These are phyloP conservation scores for Pichia sp. DNA, from an alignment of 1,139 yeast species.

Conservation along the genomic window DNA sequence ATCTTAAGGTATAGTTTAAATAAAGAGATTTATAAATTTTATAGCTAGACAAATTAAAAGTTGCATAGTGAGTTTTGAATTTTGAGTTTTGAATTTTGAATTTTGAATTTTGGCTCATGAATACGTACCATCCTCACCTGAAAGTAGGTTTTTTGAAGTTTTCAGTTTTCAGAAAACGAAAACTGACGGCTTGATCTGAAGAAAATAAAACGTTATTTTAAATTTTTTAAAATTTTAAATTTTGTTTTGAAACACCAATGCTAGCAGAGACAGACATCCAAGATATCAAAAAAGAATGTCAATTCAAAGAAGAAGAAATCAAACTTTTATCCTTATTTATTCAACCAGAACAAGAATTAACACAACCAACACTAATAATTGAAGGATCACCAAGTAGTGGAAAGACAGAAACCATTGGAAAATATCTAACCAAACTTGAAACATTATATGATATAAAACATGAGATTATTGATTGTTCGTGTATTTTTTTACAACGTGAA, in stretches of 20 bases:
- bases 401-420: slow-evolving; percentile 22
- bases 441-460: slow-evolving; percentile 3
- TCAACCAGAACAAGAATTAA: slow-evolving; percentile 16
- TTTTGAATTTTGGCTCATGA: no score
- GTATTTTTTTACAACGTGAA: slow-evolving; percentile 9
- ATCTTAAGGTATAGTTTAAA: slow-evolving; percentile 1
- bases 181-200: no score
- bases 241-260: slow-evolving; percentile 1
- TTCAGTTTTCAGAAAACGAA: background rate
- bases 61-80: background rate
- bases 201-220: no score
- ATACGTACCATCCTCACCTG: no score
- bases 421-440: slow-evolving; percentile 14
- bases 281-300: slow-evolving; percentile 7
- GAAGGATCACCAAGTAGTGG: slow-evolving; percentile 30
- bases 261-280: slow-evolving; percentile 3
- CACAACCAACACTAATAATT: slow-evolving; percentile 21
- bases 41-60: background rate
- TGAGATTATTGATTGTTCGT: slow-evolving; percentile 23
- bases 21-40: background rate
- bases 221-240: background rate
- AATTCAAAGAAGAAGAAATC: slow-evolving; percentile 15
- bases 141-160: background rate
- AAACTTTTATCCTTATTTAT: slow-evolving; percentile 17
- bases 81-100: no score